Evolutionary conservation across 2,329 filamentous ascomycete species (phyloP).

Genomic region (Sclerotinia subarctica): DNA sequence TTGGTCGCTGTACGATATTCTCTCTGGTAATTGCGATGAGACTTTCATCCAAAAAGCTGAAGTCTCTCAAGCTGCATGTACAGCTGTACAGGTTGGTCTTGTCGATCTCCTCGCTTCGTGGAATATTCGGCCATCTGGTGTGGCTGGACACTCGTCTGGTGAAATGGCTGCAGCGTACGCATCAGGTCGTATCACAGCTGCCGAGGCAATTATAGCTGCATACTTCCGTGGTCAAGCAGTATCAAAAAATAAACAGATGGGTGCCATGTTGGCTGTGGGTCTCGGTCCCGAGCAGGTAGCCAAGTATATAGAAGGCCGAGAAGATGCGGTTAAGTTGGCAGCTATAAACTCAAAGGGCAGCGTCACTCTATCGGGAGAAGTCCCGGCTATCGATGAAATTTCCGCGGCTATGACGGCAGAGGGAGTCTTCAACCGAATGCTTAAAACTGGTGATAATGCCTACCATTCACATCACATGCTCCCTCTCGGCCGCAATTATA

Average conservation of each 20-base stretch:
- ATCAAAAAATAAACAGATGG: neutral
- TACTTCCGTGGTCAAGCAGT: neutral
- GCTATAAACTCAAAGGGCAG: neutral
- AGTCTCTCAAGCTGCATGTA: conserved; percentile 24
- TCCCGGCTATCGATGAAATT: neutral
- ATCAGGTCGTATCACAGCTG: conserved; percentile 26
- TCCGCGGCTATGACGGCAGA: neutral
- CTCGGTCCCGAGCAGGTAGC: neutral
- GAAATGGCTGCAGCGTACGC: conserved; percentile 41
- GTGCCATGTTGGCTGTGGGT: neutral
- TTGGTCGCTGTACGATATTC: neutral
- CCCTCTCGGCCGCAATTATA: neutral
- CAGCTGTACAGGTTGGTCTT: conserved; percentile 31
- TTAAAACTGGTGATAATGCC: conserved; percentile 18
- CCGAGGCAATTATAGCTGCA: conserved; percentile 1
- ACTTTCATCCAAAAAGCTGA: conserved; percentile 24
- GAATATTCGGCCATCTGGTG: conserved; percentile 25
- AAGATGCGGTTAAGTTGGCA: neutral
- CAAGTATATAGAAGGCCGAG: neutral
- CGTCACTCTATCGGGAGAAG: neutral
- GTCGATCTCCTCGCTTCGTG: conserved; percentile 29
- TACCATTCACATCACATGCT: conserved; percentile 6
- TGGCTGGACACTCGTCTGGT: conserved; percentile 35
- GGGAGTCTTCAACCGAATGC: conserved; percentile 23
- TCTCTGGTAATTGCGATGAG: conserved; percentile 28